phyloP scores from a whole-genome alignment of 2,329 filamentous ascomycete species.

The Trichoderma guizhouense region DNA sequence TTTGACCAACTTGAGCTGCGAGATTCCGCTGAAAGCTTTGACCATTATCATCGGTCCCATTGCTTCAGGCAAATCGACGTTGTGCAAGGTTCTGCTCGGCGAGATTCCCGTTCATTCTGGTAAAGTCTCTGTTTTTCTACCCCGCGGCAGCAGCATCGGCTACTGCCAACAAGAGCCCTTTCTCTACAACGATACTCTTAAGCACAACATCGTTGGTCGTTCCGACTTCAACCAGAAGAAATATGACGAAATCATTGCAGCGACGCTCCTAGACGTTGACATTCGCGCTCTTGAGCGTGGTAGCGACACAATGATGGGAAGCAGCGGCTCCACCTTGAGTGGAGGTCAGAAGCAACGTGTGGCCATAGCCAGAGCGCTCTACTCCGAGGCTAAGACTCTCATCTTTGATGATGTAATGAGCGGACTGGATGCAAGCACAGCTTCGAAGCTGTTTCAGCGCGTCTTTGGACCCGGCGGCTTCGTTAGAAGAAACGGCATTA shows the following conservation, averaged over 20 bases:
- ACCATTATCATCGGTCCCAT: conserved; percentile 39
- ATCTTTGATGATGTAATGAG: conserved; percentile 43
- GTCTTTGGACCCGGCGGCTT: conserved; percentile 32
- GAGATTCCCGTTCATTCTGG: background rate
- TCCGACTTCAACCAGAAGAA: no score
- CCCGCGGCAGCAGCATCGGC: conserved; percentile 24
- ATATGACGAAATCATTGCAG: conserved; percentile 25
- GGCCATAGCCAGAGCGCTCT: conserved; percentile 42
- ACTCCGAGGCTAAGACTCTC: conserved; percentile 31
- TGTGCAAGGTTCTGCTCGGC: conserved; percentile 26
- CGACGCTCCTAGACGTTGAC: conserved; percentile 29
- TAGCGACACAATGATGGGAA: conserved; percentile 34
- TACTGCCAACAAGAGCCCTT: conserved; percentile 35
- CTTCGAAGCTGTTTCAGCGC: conserved; percentile 37
- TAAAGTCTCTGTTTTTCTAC: conserved; percentile 12
- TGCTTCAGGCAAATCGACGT: conserved; percentile 35
- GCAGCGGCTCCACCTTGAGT: conserved; percentile 35
- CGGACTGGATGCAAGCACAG: conserved; percentile 40
- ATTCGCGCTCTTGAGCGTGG: conserved; percentile 30
- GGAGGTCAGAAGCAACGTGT: conserved; percentile 37
- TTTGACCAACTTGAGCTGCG: conserved; percentile 19
- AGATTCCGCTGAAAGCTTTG: conserved; percentile 21
- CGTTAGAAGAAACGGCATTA: no score
- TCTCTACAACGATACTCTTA: conserved; percentile 30
- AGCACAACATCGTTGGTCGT: no score